Conservation (phyloP, 805 yeast species). For the Lipomyces sp. region DNA sequence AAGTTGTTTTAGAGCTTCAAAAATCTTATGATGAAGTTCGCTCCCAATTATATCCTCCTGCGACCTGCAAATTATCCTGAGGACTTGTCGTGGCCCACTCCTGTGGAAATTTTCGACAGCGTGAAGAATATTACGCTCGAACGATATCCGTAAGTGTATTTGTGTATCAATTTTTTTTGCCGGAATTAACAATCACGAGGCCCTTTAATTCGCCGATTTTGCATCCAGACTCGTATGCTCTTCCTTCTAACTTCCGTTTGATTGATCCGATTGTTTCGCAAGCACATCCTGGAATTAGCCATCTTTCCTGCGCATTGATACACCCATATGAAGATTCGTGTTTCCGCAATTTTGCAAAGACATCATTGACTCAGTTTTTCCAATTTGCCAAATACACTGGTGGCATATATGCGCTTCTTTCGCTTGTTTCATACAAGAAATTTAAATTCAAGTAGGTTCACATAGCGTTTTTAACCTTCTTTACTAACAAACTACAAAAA, state of each 20-base stretch:
- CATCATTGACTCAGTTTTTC: slow-evolving; percentile 15
- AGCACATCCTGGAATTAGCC: slow-evolving; percentile 36
- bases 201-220: slow-evolving; percentile 39
- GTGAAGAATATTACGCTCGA: slow-evolving; percentile 43
- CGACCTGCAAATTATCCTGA: slow-evolving; percentile 43
- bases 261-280: slow-evolving; percentile 35
- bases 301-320: slow-evolving; percentile 33
- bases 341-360: slow-evolving; percentile 19
- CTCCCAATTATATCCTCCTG: slow-evolving; percentile 43
- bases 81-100: slow-evolving; percentile 45
- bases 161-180: slow-evolving; percentile 13
- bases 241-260: slow-evolving; percentile 28
- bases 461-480: background rate
- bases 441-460: slow-evolving; percentile 1
- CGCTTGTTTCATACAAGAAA: slow-evolving; percentile 6
- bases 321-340: slow-evolving; percentile 37
- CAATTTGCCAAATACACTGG: slow-evolving; percentile 24
- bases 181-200: slow-evolving; percentile 12
- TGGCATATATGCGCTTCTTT: slow-evolving; percentile 19
- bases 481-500: background rate
- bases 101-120: slow-evolving; percentile 43
- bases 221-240: slow-evolving; percentile 33
- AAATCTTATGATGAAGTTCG: slow-evolving; percentile 41
- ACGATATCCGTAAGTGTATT: slow-evolving; percentile 44
- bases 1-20: slow-evolving; percentile 36